phyloP scores from a whole-genome alignment of 257 asterid species.

The Lycium ferocissimum region DNA sequence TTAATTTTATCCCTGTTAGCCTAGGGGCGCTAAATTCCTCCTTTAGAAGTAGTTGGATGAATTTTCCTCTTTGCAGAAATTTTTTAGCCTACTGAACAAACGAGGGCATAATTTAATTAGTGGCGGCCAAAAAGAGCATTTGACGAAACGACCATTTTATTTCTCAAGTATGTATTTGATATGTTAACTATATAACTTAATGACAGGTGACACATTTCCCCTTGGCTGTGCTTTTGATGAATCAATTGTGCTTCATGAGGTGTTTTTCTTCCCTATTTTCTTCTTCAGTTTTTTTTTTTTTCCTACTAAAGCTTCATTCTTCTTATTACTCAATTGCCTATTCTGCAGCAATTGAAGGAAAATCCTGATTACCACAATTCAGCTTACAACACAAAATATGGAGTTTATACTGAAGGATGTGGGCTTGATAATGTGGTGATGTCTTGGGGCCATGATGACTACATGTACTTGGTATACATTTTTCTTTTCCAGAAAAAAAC shows the following conservation, averaged over 20 bases:
- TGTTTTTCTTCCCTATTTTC: constrained; percentile 15
- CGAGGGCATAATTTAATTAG: no score
- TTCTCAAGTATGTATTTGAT: neutral
- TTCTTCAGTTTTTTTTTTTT: no score
- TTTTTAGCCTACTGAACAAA: no score
- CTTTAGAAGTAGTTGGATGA: no score
- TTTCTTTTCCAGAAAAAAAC: neutral
- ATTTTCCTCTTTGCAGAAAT: constrained; percentile 35
- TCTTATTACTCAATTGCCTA: neutral
- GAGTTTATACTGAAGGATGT: constrained; percentile 73
- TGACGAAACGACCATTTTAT: no score
- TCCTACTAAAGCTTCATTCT: no score
- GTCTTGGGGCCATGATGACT: constrained; percentile 98
- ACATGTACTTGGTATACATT: constrained; percentile 75
- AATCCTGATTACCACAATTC: constrained; percentile 64
- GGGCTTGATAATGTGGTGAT: constrained; percentile 77
- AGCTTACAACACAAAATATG: constrained; percentile 62
- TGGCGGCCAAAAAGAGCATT: no score
- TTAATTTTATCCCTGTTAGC: no score
- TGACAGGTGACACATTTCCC: constrained; percentile 63
- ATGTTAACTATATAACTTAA: constrained; percentile 45
- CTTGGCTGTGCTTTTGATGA: constrained; percentile 90
- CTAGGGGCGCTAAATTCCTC: no score
- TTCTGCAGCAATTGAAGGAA: constrained; percentile 66
- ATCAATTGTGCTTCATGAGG: constrained; percentile 79